Evolutionary conservation across 305 asterid species (phyloP), one percentile per base, ranked within the genome.

Genomic region (Nicotiana rustica): DNA sequence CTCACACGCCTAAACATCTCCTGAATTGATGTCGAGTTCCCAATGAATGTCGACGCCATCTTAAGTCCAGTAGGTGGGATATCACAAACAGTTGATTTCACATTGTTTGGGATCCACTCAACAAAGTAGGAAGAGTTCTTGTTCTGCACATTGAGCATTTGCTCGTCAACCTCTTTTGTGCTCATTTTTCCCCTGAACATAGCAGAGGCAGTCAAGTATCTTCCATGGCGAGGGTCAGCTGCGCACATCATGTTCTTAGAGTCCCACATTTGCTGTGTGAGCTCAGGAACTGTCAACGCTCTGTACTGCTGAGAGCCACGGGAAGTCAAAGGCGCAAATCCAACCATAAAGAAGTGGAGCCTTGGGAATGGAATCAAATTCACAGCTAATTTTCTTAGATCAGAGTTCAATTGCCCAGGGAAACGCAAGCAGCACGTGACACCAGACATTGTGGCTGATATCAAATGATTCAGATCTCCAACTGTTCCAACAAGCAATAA

Each of bases 1-100:
- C 94, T 91, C 82, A 91, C 92, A 25, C 82, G 69, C 60, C 82
- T 79, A 61, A 73, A 73, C 79, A 73, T 73, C 79, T 73, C 79
- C 79, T 73, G 79, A 73, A 73, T 73, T 14, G 79, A 73, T 7
- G 79, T 73, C 0, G 79, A 73, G 21, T 73, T 73, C 29, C 79
- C 79, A 49, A 73, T 73, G 44, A 73, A 73, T 4, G 79, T 73
- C 0, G 79, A 73, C 0, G 79, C 79, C 79, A 73, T 73, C 44
- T 73, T 73, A 14, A 73, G 79, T 7, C 79, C 79, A 0, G 79
- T 73, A 1, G 79, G 79, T 4, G 79, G 79, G 44, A 49, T 73
- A 73, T 73, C 79, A 73, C 79, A 73, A 14, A 73, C 79, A 73
- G 79, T 73, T 21, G 79, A 73, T 25, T 73, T 73, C 79, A 73